Base-by-base conservation (phyloP, 306 rosid species). In the Chamaecrista fasciculata region DNA sequence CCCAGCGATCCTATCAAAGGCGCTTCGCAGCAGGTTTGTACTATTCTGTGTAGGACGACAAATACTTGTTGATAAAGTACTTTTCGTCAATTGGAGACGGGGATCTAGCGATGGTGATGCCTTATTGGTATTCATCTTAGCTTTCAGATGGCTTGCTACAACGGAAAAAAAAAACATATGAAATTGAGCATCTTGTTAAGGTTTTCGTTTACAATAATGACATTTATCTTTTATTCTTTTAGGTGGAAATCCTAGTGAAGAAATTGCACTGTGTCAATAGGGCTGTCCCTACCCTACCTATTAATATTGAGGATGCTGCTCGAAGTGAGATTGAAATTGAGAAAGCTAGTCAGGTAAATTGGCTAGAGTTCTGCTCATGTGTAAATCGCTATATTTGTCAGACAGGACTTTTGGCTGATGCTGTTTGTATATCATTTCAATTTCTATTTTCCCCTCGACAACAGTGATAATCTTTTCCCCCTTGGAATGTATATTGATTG, bases 221-320 rank as follows among this genome's bases (percentile, higher is more conserved):
- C 52, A 39, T 9, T 47, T 25, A 2, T 26, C 18, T n/a, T 50
- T 11, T 71, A 61, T 68, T 78, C 61, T 42, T 52, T 64, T 76
- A 91, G 96, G 96, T 95, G 42, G 99, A 95, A 76, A 71, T 95
- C 73, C 97, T 89, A 78, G 96, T 89, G 56, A 91, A 80, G 69
- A 95, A 91, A 70, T 21, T 91, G 44, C 67, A 82, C 46, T 89
- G 96, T 67, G 73, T 95, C 15, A 74, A 77, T 51, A 91, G 74
- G 86, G 92, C 99, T 15, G 68, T 86, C 21, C 88, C 91, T 24
- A 77, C 70, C n/a, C 78, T 91, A 8, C 96, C 97, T 4, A 85
- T 95, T 28, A 91, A 73, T 42, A 60, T 95, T 5, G 99, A 91
- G 77, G 99, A 95, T 76, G 97, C 97, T 61, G 66, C 48, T 36